Base-by-base conservation (phyloP, 306 rosid genomes). In the Lathyrus tuberosus region DNA sequence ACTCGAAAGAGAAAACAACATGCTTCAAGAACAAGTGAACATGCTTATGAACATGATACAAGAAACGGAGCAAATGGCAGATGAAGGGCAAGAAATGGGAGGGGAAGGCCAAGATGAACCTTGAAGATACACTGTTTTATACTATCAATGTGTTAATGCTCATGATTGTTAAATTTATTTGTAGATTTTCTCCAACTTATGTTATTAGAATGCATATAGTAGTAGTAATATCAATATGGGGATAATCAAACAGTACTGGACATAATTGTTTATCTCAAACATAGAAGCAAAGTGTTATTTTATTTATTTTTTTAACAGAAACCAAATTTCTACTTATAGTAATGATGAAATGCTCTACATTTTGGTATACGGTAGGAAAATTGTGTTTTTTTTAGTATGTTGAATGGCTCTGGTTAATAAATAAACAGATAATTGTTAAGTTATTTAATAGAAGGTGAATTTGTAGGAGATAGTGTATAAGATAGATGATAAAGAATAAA, bases 1-100 rank as follows among this genome's bases (percentile, higher is more conserved):
- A 40, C 82, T 87, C 1, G 91, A 90, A 69, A 86, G 97, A 67
- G 97, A 91, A 4, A 95, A 91, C 43, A 80, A 78, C 33, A 84
- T 89, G 95, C 84, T 94, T 59, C 89, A 89, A 43, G 83, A 94
- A 3, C 99, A 94, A 81, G 76, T 91, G 5, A 83, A 82, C 73
- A 87, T 94, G 97, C 97, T 95, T 2, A 89, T 95, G 97, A 86
- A 81, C 86, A 87, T 95, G 97, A 51, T 95, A 63, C 85, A 81
- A 47, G 96, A 92, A 48, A 54, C 80, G 43, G 97, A 86, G 30
- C 73, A 74, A 3, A 75, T 80, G 59, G 96, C 24, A 7, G 96
- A 85, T 22, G 86, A 82, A 9, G 67, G 47, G 0, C 68, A 62
- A 17, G 71, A 74, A 4, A 61, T 77, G 40, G 98, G 43, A 10